A percentile compares a stretch with the other conserved stretches of the same genome.
These are phyloP conservation scores for Hirsutella minnesotensis DNA, from an alignment of 2,329 filamentous ascomycete genomes.

Conservation along the genomic window DNA sequence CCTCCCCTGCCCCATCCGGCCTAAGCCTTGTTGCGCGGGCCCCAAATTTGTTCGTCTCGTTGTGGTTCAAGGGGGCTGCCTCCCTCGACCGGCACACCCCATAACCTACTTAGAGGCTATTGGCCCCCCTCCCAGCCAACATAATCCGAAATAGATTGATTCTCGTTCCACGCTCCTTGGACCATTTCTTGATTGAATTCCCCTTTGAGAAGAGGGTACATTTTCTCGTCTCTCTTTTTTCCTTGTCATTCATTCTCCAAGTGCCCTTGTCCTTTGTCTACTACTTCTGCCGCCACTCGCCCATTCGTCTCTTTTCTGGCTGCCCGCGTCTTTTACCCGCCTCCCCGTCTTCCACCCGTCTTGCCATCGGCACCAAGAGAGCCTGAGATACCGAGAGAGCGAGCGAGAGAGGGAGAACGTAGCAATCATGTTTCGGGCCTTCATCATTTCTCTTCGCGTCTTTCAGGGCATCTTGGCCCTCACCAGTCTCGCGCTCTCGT, in stretches of 20 bases:
- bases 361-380: too few species aligned
- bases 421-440: conserved; percentile 8
- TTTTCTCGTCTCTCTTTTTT: background rate
- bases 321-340: too few species aligned
- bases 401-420: too few species aligned
- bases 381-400: background rate
- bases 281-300: background rate
- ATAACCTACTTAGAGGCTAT: too few species aligned
- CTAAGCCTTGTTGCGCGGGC: too few species aligned
- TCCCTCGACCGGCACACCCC: too few species aligned
- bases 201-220: background rate
- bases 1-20: too few species aligned
- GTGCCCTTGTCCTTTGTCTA: background rate
- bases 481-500: conserved; percentile 8
- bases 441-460: conserved; percentile 7
- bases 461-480: conserved; percentile 9
- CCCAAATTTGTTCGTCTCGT: too few species aligned
- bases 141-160: background rate
- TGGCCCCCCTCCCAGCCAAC: too few species aligned
- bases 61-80: too few species aligned
- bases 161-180: too few species aligned
- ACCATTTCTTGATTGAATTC: background rate
- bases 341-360: too few species aligned
- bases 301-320: background rate
- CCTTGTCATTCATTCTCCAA: background rate